Evolutionary conservation across 257 asterid species (phyloP), one percentile per base, ranked within the genome.

Genomic region (Oldenlandia corymbosa): DNA sequence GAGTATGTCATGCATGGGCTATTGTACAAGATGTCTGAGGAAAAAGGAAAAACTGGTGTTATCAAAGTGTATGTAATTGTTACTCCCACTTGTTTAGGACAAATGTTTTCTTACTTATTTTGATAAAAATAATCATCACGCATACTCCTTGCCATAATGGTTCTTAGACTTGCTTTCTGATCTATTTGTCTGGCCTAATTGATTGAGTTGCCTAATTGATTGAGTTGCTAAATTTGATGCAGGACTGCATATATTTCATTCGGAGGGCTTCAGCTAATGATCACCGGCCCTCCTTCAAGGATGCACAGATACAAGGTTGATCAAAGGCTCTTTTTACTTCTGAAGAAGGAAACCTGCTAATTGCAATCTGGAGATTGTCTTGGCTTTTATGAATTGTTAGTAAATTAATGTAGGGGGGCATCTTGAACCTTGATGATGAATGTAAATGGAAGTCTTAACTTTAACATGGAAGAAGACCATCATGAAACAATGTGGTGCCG

Each of bases 1-100:
- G 98, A 91, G 81, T 88, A 85, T 71, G 86, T 91, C 66, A 85
- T 91, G 95, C 94, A 88, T 70, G 96, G 97, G 28, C 81, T 91
- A 71, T 68, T 84, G 63, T 91, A 86, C 68, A 91, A 91, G 82
- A 86, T 88, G 71, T 43, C 93, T 27, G 92, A 82, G 68, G 87
- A 76, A 55, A 70, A 48, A 63, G 58, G 66, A n/a, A 70, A 65
- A 42, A 68, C 70, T 66, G 80, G 61, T 24, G 51, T 67, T 43
- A n/a, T n/a, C n/a, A 79, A 80, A 83, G 84, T 86, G 96, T 89
- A 83, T 23, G 95, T 66, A 62, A 21, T 54, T 42, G 65, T 23
- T 6, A 14, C 64, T 69, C 57, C 39, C 32, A 53, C 68, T 12
- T 56, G 36, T 30, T 32, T 12, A 55, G 37, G 37, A 34, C 43